These are phyloP conservation scores for Cordyceps tenuipes DNA, from an alignment of 2,329 filamentous ascomycete species.

Conservation along the genomic window DNA sequence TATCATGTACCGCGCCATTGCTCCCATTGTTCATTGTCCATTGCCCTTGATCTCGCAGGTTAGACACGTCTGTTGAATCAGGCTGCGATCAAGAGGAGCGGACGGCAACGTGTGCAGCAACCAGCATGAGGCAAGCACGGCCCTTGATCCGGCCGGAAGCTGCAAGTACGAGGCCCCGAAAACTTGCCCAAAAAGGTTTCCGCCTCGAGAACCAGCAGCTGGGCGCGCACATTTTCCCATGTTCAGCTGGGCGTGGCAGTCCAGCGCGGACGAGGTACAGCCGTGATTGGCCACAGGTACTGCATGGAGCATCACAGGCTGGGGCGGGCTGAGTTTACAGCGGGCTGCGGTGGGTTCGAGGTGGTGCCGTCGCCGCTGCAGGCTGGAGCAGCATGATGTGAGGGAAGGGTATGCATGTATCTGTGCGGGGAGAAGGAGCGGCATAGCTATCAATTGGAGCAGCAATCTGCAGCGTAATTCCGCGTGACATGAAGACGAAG, in stretches of 20 bases:
- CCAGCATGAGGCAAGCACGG: too few species aligned
- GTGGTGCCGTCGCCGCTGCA: too few species aligned
- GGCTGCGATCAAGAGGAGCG: neutral
- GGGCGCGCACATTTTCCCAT: neutral
- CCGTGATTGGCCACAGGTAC: too few species aligned
- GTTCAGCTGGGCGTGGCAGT: neutral
- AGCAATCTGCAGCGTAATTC: neutral
- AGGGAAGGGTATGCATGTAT: neutral
- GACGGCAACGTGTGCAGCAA: too few species aligned
- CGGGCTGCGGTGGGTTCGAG: too few species aligned
- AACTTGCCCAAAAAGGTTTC: conserved; percentile 1
- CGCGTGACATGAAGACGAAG: neutral
- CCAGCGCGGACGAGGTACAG: too few species aligned
- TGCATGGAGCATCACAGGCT: too few species aligned
- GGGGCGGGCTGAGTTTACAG: too few species aligned
- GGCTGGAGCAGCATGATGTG: neutral
- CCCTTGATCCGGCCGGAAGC: neutral
- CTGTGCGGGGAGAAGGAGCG: neutral
- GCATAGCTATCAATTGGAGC: neutral
- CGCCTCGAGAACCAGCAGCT: neutral
- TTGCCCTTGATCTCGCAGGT: neutral
- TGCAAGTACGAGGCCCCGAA: neutral
- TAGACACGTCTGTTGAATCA: neutral
- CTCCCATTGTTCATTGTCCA: neutral
- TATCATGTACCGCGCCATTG: neutral